Conservation (phyloP, 108 stramenopile genomes). For the Mayamaea pseudoterrestris region DNA sequence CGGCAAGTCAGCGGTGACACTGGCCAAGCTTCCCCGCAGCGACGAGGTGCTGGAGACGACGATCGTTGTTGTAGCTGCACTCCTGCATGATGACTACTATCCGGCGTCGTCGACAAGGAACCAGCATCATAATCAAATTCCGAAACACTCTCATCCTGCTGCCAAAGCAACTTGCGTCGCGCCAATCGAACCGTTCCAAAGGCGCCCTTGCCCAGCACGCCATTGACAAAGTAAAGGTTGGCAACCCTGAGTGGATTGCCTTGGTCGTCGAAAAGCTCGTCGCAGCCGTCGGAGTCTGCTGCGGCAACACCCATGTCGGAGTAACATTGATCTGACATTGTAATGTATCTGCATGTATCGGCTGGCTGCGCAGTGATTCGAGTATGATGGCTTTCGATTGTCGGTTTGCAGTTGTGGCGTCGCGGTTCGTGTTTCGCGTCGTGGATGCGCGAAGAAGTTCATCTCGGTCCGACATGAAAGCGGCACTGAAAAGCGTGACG, state of each 20-base stretch:
- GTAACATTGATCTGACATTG: no score
- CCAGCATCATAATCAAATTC: no score
- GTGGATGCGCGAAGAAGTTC: background rate
- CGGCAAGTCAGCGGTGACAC: no score
- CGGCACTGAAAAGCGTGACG: background rate
- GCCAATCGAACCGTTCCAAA: conserved; percentile 70
- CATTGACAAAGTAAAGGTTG: conserved; percentile 42
- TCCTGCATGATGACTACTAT: background rate
- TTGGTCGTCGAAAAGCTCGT: conserved; percentile 36
- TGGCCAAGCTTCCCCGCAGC: no score
- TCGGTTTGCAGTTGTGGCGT: background rate
- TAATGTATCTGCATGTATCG: no score
- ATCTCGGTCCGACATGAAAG: background rate
- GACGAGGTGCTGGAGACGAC: no score
- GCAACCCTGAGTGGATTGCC: conserved; percentile 43
- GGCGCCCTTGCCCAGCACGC: conserved; percentile 56
- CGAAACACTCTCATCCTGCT: no score
- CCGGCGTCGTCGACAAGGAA: no score
- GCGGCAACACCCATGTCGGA: no score
- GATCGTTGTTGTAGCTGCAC: background rate
- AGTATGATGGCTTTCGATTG: background rate
- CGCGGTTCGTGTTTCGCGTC: background rate
- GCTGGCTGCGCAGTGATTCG: background rate
- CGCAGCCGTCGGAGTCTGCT: no score
- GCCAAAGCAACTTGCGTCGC: no score